phyloP scores from a whole-genome alignment of 2,329 filamentous ascomycete species.

The Plenodomus lindquistii region DNA sequence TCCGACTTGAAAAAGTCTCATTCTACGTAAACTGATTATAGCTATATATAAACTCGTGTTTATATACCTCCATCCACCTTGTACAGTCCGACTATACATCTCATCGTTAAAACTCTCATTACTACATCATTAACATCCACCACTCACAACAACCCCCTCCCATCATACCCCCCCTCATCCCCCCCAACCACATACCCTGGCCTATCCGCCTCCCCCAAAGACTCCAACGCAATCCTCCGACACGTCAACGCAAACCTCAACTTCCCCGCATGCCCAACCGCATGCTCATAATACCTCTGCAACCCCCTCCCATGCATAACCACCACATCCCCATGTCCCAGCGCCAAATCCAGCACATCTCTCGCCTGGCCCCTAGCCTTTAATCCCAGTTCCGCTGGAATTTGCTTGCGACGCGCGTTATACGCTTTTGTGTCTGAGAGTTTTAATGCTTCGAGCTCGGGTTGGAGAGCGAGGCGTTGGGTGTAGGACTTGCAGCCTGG shows the following conservation, averaged over 20 bases:
- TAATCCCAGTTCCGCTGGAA: constrained; percentile 45
- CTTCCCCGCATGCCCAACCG: constrained; percentile 55
- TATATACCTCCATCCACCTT: too few relatives aligned
- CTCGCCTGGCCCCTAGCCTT: constrained; percentile 33
- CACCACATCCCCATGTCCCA: constrained; percentile 67
- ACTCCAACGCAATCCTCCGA: constrained; percentile 54
- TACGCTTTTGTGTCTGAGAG: constrained; percentile 22
- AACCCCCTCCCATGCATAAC: constrained; percentile 65
- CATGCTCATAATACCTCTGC: constrained; percentile 64
- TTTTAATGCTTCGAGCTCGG: constrained; percentile 31
- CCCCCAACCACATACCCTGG: constrained; percentile 44
- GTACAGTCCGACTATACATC: too few relatives aligned
- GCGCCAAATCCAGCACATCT: constrained; percentile 50
- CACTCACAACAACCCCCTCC: constrained; percentile 12
- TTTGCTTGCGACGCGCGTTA: constrained; percentile 28
- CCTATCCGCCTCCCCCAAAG: constrained; percentile 46
- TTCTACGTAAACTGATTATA: too few relatives aligned
- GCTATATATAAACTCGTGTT: too few relatives aligned
- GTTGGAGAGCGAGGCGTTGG: constrained; percentile 37
- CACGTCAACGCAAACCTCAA: constrained; percentile 63
- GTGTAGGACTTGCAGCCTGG: constrained; percentile 40
- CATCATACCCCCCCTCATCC: constrained; percentile 45
- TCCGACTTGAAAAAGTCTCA: too few relatives aligned
- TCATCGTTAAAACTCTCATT: background rate
- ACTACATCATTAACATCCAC: background rate